Evolutionary conservation across 1,284 basidiomycete species (phyloP).

Genomic region (Cryptococcus amylolentus): DNA sequence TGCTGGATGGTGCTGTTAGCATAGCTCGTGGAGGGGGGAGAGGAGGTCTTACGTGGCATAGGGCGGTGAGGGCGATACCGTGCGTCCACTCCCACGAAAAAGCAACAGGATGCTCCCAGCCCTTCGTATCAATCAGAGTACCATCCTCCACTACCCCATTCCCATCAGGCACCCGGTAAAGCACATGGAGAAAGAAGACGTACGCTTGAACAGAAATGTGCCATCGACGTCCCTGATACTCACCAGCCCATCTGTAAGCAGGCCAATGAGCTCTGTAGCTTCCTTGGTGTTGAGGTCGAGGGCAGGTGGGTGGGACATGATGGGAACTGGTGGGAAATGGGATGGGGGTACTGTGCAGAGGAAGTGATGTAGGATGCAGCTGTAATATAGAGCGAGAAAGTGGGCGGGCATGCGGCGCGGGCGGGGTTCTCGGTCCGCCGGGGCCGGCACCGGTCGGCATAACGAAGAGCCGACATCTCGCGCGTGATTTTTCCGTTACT

Average conservation of each 20-base stretch:
- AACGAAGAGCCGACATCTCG: too few species aligned
- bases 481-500: too few species aligned
- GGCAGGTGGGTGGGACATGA: background rate
- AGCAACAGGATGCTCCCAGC: conserved; percentile 53
- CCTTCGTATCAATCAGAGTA: conserved; percentile 62
- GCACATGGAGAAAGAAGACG: conserved; percentile 7
- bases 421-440: too few species aligned
- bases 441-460: too few species aligned
- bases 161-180: too few species aligned
- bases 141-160: conserved; percentile 54
- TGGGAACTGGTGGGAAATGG: too few species aligned
- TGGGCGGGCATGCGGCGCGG: too few species aligned
- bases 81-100: conserved; percentile 64
- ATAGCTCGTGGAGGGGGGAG: background rate
- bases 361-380: too few species aligned
- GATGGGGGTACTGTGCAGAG: too few species aligned
- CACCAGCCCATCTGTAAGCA: conserved; percentile 58
- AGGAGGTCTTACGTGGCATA: conserved; percentile 20
- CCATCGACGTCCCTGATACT: conserved; percentile 62
- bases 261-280: conserved; percentile 50
- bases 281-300: conserved; percentile 8
- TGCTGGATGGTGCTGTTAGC: conserved; percentile 21
- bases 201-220: conserved; percentile 56
- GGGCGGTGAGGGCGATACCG: conserved; percentile 42
- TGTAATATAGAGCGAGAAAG: too few species aligned